Percentiles rank a stretch among this genome's conserved stretches.
phyloP scores from a whole-genome alignment of 2,329 filamentous ascomycete species.

The Alternaria sp. region DNA sequence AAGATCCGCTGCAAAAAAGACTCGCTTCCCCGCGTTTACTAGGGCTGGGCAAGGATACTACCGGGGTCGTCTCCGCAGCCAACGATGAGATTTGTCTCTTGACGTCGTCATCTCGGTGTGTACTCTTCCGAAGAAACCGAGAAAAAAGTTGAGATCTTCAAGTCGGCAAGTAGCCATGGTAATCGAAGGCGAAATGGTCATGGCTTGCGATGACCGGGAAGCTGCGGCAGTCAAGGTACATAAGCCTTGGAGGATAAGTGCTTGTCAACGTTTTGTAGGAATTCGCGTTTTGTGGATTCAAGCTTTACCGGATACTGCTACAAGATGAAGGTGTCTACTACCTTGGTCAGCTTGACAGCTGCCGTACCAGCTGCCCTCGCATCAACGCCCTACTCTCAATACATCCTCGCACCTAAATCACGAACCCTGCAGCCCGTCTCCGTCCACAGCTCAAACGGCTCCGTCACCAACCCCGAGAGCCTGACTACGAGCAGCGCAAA shows the following conservation, averaged over 20 bases:
- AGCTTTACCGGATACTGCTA: not conserved
- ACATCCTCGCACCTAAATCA: slow-evolving; percentile 54
- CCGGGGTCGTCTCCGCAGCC: slow-evolving; percentile 1
- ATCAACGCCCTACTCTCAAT: slow-evolving; percentile 48
- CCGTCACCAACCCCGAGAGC: slow-evolving; percentile 47
- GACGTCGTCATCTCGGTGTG: slow-evolving; percentile 21
- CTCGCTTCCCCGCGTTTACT: slow-evolving; percentile 21
- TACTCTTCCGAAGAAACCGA: slow-evolving; percentile 8
- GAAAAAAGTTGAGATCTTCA: not conserved
- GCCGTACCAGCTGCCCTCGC: not conserved
- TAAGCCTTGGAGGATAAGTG: not conserved
- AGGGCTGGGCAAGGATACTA: not conserved
- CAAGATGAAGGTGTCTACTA: not conserved
- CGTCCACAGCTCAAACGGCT: slow-evolving; percentile 52
- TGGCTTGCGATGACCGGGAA: not conserved
- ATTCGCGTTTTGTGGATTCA: not conserved
- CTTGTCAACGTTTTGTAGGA: not conserved
- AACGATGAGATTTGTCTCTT: not conserved
- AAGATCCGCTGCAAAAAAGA: not conserved
- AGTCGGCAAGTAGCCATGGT: not conserved
- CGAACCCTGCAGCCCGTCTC: slow-evolving; percentile 42
- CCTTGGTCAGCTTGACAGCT: not conserved
- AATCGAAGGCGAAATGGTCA: not conserved
- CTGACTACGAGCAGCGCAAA: slow-evolving; percentile 28
- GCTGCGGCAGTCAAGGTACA: not conserved